Percentiles rank a stretch among this genome's conserved stretches.
These are phyloP conservation scores for Venturia pyrina DNA, from an alignment of 2,329 filamentous ascomycete species.

Conservation along the genomic window DNA sequence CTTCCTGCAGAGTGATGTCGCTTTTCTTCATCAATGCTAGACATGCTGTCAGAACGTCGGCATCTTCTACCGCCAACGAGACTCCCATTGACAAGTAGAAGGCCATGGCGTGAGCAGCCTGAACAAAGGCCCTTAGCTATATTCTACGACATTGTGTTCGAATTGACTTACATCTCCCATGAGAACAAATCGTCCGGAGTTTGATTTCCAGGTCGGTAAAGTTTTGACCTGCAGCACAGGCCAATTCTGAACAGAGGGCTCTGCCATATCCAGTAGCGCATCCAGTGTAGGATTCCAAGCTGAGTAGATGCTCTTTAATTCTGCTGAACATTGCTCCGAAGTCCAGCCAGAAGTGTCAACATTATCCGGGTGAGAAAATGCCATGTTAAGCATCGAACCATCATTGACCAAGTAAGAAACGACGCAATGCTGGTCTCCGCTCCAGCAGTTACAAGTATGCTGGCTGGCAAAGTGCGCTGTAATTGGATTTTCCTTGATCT, in stretches of 20 bases:
- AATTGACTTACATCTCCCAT: conserved; percentile 15
- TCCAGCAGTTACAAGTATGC: conserved; percentile 16
- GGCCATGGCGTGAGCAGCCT: conserved; percentile 14
- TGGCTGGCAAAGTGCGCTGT: conserved; percentile 14
- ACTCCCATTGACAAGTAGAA: conserved; percentile 18
- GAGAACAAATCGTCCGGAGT: conserved; percentile 15
- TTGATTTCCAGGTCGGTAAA: conserved; percentile 15
- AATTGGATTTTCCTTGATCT: conserved; percentile 13
- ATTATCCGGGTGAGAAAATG: conserved; percentile 16
- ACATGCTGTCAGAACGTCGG: conserved; percentile 13
- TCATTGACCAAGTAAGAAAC: conserved; percentile 17
- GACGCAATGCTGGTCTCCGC: conserved; percentile 13
- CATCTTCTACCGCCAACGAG: conserved; percentile 18
- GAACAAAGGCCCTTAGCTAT: background rate
- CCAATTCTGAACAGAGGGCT: conserved; percentile 10
- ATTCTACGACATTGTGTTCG: background rate
- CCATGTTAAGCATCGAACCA: conserved; percentile 14
- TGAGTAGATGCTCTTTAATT: conserved; percentile 10
- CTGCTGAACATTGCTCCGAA: conserved; percentile 9
- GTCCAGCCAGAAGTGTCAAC: conserved; percentile 15
- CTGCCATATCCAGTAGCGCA: conserved; percentile 14
- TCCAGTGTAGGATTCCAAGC: conserved; percentile 14
- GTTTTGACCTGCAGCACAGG: conserved; percentile 12
- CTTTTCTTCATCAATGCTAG: background rate
- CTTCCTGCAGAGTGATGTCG: background rate